phyloP scores from a whole-genome alignment of 163 green algal genomes.

The Picocystis sp. region DNA sequence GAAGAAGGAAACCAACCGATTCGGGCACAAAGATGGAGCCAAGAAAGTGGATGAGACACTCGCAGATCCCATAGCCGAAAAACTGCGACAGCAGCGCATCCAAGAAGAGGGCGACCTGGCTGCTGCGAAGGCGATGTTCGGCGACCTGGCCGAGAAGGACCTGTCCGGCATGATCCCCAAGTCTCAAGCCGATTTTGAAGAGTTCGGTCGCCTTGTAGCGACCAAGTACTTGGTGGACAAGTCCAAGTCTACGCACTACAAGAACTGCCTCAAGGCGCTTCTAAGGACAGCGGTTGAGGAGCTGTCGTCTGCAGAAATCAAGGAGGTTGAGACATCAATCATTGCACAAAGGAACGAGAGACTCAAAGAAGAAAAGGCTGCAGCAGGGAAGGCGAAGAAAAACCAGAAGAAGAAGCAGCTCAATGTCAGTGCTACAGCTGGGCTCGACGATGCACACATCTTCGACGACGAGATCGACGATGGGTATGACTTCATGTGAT shows the following conservation, averaged over 20 bases:
- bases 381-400: conserved; percentile 31
- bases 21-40: too few species aligned
- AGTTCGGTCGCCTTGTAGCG: conserved; percentile 18
- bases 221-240: conserved; percentile 31
- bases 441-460: conserved; percentile 12
- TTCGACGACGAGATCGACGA: conserved; percentile 2
- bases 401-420: conserved; percentile 15
- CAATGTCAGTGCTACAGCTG: conserved; percentile 7
- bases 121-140: conserved; percentile 49
- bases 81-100: conserved; percentile 48
- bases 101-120: conserved; percentile 50
- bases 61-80: conserved; percentile 60
- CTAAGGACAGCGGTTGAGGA: conserved; percentile 23
- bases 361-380: conserved; percentile 54
- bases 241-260: conserved; percentile 41
- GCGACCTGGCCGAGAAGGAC: conserved; percentile 14
- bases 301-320: conserved; percentile 33
- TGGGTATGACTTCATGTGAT: conserved; percentile 18
- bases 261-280: conserved; percentile 48
- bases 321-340: conserved; percentile 53
- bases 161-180: conserved; percentile 58
- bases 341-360: conserved; percentile 49
- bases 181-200: conserved; percentile 56
- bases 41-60: conserved; percentile 9
- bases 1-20: too few species aligned